Evolutionary conservation across 192 early-diverging fungal species (phyloP).

Genomic region (Chytriomyces confervae): DNA sequence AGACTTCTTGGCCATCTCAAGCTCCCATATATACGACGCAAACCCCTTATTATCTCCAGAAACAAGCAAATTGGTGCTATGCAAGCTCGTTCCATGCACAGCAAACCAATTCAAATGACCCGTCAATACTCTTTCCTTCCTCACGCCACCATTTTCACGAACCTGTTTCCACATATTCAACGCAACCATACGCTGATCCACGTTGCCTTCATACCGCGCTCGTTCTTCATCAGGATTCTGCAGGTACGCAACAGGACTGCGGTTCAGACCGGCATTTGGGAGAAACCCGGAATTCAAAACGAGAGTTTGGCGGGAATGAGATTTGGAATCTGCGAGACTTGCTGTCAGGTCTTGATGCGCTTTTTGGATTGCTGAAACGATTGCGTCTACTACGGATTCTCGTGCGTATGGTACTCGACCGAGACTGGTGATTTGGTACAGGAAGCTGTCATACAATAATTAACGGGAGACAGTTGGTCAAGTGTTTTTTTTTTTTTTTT

Average conservation of each 20-base stretch:
- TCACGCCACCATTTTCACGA: background rate
- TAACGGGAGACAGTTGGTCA: too few relatives aligned
- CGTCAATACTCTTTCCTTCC: background rate
- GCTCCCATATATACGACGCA: constrained; percentile 51
- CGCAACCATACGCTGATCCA: constrained; percentile 38
- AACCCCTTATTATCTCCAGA: constrained; percentile 60
- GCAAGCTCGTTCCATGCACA: constrained; percentile 54
- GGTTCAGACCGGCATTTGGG: constrained; percentile 48
- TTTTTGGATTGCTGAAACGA: constrained; percentile 42
- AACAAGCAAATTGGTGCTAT: constrained; percentile 39
- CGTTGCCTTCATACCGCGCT: constrained; percentile 43
- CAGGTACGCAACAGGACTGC: constrained; percentile 45
- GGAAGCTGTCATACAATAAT: background rate
- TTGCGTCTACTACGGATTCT: constrained; percentile 45
- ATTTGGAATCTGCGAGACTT: background rate
- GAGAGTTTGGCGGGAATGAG: constrained; percentile 7
- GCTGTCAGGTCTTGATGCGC: constrained; percentile 43
- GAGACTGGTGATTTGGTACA: constrained; percentile 36
- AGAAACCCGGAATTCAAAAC: constrained; percentile 32
- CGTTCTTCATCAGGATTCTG: constrained; percentile 52
- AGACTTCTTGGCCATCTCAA: constrained; percentile 30
- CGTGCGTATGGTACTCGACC: constrained; percentile 44
- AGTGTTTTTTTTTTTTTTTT: too few relatives aligned
- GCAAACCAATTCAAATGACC: constrained; percentile 51
- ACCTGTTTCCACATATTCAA: background rate